phyloP scores from a whole-genome alignment of 768 basidiomycete species.

The Boletus speciosus region DNA sequence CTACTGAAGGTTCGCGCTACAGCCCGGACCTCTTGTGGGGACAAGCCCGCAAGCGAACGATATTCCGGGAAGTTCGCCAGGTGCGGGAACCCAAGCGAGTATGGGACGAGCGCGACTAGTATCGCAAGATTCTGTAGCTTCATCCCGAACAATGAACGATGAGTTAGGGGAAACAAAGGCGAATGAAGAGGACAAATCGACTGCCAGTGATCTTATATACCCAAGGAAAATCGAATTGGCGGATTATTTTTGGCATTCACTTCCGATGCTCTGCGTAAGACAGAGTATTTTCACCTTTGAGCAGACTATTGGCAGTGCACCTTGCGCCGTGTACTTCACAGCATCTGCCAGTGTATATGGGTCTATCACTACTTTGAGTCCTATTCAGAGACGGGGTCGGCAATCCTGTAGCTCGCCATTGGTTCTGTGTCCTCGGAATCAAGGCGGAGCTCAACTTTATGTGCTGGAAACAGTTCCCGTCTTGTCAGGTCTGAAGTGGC shows the following conservation, averaged over 20 bases:
- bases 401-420: neutral
- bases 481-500: too few relatives aligned
- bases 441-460: neutral
- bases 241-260: neutral
- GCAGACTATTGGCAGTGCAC: neutral
- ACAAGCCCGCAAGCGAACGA: conserved; percentile 20
- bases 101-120: conserved; percentile 6
- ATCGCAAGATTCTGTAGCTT: conserved; percentile 4
- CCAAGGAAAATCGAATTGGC: neutral
- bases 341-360: neutral
- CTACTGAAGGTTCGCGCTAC: conserved; percentile 11
- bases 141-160: neutral
- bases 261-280: too few relatives aligned
- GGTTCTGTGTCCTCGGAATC: neutral
- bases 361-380: neutral
- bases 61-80: conserved; percentile 16
- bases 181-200: neutral
- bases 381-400: too few relatives aligned
- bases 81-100: conserved; percentile 10
- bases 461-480: neutral
- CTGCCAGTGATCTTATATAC: neutral
- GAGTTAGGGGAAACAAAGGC: neutral
- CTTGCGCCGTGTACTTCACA: neutral
- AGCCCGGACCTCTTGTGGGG: conserved; percentile 9
- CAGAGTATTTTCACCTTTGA: neutral